These are phyloP conservation scores for Pseudoturritis turrita DNA, from an alignment of 345 rosid species.

Conservation along the genomic window DNA sequence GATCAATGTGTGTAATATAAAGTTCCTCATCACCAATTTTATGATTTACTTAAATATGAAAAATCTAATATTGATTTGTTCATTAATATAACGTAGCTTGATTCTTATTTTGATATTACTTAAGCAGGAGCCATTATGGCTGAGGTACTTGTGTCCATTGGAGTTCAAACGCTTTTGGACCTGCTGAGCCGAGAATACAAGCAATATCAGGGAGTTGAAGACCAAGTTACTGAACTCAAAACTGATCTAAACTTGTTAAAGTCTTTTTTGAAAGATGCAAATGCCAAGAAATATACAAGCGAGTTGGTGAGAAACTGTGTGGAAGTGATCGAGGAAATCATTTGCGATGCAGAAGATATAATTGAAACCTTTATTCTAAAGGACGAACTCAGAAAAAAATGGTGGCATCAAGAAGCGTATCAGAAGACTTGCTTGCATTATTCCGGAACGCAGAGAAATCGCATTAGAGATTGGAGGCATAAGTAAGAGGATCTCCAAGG, in stretches of 20 bases:
- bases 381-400: background rate
- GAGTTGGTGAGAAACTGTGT: conserved; percentile 20
- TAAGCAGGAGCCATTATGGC: background rate
- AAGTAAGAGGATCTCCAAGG: conserved; percentile 21
- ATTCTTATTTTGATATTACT: background rate
- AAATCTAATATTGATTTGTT: too few species aligned
- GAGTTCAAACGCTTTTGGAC: conserved; percentile 15
- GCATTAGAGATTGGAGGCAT: background rate
- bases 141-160: conserved; percentile 17
- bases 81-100: too few species aligned
- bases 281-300: conserved; percentile 22
- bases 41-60: too few species aligned
- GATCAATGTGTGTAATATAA: too few species aligned
- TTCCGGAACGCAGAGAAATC: background rate
- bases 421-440: background rate
- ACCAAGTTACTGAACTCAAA: conserved; percentile 6
- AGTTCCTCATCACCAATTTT: too few species aligned
- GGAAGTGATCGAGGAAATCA: conserved; percentile 20
- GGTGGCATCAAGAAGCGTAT: background rate
- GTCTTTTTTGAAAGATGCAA: conserved; percentile 29
- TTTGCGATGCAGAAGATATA: conserved; percentile 27
- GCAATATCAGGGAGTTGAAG: background rate
- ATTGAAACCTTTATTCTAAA: conserved; percentile 22
- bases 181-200: background rate
- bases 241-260: conserved; percentile 19